These are phyloP conservation scores for Aspergillus neoniger DNA, from an alignment of 2,329 filamentous ascomycete species.

Conservation along the genomic window DNA sequence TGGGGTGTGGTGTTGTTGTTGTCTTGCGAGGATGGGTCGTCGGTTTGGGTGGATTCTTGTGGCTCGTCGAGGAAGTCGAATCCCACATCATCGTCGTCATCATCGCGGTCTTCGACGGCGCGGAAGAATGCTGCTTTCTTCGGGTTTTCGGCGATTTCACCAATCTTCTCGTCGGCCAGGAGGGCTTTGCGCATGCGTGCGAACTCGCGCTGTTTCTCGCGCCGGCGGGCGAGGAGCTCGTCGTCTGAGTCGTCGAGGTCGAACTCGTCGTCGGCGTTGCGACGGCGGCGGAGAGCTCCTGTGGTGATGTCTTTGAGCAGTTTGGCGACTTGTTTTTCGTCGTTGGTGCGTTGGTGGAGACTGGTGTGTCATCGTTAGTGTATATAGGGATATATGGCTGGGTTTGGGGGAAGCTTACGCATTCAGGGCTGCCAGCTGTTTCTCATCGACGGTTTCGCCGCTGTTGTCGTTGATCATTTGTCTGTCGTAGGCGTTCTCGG, in stretches of 20 bases:
- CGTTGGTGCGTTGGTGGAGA: conserved; percentile 73
- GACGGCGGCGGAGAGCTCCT: conserved; percentile 80
- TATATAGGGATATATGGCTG: conserved; percentile 7
- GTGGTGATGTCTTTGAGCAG: conserved; percentile 91
- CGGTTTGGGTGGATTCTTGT: conserved; percentile 44
- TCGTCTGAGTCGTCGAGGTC: conserved; percentile 91
- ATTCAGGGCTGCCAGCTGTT: conserved; percentile 80
- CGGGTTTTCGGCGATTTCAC: conserved; percentile 84
- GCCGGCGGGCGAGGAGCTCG: conserved; percentile 69
- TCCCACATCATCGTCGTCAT: conserved; percentile 65
- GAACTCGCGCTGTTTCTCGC: conserved; percentile 84
- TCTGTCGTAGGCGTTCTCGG: conserved; percentile 73
- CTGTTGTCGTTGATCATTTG: conserved; percentile 89
- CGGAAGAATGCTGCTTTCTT: conserved; percentile 88
- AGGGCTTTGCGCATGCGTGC: conserved; percentile 89
- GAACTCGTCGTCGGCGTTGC: conserved; percentile 70
- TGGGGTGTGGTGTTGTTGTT: conserved; percentile 12
- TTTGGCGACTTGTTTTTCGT: conserved; percentile 87
- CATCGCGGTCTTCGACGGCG: conserved; percentile 81
- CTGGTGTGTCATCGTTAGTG: conserved; percentile 48
- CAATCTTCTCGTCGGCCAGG: conserved; percentile 83
- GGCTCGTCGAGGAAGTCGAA: conserved; percentile 67
- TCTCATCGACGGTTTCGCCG: conserved; percentile 74
- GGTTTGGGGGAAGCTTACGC: conserved; percentile 64
- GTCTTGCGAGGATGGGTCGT: conserved; percentile 31